Percentiles rank a stretch among this genome's conserved stretches.
Evolutionary conservation across 1,139 yeast genomes (phyloP).

Genomic region (Starmera stellimalicola): DNA sequence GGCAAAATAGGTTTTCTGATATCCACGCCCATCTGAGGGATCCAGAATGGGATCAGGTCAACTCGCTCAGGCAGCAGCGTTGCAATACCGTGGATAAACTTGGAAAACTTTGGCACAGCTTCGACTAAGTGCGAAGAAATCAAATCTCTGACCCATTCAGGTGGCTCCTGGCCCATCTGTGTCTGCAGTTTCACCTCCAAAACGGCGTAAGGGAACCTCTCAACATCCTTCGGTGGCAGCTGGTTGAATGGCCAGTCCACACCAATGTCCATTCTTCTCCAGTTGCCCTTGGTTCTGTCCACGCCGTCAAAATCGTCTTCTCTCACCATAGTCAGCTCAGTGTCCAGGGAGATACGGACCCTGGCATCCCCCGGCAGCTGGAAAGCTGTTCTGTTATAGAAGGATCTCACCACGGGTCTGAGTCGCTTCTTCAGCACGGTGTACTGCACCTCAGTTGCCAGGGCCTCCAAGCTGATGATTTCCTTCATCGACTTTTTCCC

Average conservation of each 20-base stretch:
- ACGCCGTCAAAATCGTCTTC: slow-evolving; percentile 93
- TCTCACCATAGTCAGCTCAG: slow-evolving; percentile 91
- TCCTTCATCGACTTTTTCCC: slow-evolving; percentile 83
- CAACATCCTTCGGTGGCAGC: slow-evolving; percentile 73
- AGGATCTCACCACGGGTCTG: slow-evolving; percentile 92
- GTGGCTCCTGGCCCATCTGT: slow-evolving; percentile 97
- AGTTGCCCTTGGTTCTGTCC: slow-evolving; percentile 83
- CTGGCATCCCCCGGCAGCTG: slow-evolving; percentile 98
- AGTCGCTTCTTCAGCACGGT: slow-evolving; percentile 72
- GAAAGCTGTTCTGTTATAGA: slow-evolving; percentile 96
- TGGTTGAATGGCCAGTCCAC: slow-evolving; percentile 92
- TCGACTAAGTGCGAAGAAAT: slow-evolving; percentile 89
- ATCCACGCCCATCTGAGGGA: slow-evolving; percentile 96
- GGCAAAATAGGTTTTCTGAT: slow-evolving; percentile 79
- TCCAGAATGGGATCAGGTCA: slow-evolving; percentile 87
- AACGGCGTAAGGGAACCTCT: slow-evolving; percentile 95
- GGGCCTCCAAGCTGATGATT: slow-evolving; percentile 82
- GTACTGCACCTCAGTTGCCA: slow-evolving; percentile 90
- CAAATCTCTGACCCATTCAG: slow-evolving; percentile 91
- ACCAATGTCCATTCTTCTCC: slow-evolving; percentile 98
- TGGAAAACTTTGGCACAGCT: slow-evolving; percentile 96
- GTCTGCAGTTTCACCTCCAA: slow-evolving; percentile 95
- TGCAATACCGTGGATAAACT: slow-evolving; percentile 94
- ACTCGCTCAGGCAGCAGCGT: slow-evolving; percentile 76
- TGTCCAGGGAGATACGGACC: slow-evolving; percentile 93